Evolutionary conservation across 1,139 yeast species (phyloP).

Genomic region (Taphrina populina): DNA sequence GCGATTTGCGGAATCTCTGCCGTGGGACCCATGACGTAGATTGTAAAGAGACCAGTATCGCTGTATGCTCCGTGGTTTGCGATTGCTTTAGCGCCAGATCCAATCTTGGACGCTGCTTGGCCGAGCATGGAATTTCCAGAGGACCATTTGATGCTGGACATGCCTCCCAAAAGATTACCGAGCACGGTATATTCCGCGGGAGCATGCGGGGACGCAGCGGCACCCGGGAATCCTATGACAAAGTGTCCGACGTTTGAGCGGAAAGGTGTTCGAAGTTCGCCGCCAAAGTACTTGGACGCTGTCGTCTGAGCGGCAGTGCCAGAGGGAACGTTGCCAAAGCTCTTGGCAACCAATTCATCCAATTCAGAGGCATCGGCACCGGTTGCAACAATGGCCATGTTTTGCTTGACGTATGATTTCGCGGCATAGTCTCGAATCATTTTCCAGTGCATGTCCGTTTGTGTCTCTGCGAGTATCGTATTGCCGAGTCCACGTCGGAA

Average conservation of each 20-base stretch:
- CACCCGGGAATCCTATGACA: slow-evolving; percentile 76
- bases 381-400: slow-evolving; percentile 67
- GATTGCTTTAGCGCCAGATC: slow-evolving; percentile 47
- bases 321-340: slow-evolving; percentile 62
- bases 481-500: slow-evolving; percentile 89
- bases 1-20: slow-evolving; percentile 58
- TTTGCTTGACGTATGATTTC: slow-evolving; percentile 66
- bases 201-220: slow-evolving; percentile 47
- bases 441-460: slow-evolving; percentile 57
- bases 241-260: slow-evolving; percentile 63
- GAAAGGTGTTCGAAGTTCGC: slow-evolving; percentile 75
- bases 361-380: slow-evolving; percentile 77
- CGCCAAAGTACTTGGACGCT: slow-evolving; percentile 55
- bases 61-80: slow-evolving; percentile 66
- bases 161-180: slow-evolving; percentile 68
- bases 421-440: slow-evolving; percentile 68
- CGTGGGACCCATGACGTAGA: slow-evolving; percentile 60
- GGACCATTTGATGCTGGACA: slow-evolving; percentile 50
- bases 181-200: slow-evolving; percentile 69
- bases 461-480: slow-evolving; percentile 73
- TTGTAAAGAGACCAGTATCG: slow-evolving; percentile 79
- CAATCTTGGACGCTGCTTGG: slow-evolving; percentile 48
- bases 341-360: slow-evolving; percentile 62
- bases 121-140: slow-evolving; percentile 51
- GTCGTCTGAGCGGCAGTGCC: slow-evolving; percentile 52